phyloP scores from a whole-genome alignment of 2,329 filamentous ascomycete genomes.

The Talaromyces atroroseus region DNA sequence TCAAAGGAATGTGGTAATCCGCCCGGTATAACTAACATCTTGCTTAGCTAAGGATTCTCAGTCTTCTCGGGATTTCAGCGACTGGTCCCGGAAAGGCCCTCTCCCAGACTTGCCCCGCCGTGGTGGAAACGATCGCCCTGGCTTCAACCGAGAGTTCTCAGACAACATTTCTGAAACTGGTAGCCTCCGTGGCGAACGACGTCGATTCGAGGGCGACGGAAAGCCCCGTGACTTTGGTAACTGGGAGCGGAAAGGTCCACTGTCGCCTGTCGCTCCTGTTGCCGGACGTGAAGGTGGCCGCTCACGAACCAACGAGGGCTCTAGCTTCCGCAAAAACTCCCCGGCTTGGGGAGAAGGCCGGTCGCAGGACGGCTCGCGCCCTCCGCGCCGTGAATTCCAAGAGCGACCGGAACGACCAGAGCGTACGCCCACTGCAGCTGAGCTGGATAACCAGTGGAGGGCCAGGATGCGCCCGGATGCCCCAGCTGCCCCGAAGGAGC shows the following conservation, averaged over 20 bases:
- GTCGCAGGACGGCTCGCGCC: slow-evolving; percentile 70
- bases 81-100: slow-evolving; percentile 92
- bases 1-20: neutral
- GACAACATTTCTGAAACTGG: slow-evolving; percentile 51
- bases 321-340: slow-evolving; percentile 59
- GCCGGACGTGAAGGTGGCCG: slow-evolving; percentile 54
- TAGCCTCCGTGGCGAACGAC: slow-evolving; percentile 61
- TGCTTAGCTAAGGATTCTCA: slow-evolving; percentile 74
- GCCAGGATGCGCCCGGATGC: slow-evolving; percentile 84
- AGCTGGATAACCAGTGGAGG: slow-evolving; percentile 91
- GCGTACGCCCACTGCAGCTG: slow-evolving; percentile 74
- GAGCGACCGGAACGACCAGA: slow-evolving; percentile 35
- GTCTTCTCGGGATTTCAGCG: slow-evolving; percentile 66
- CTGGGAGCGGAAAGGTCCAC: slow-evolving; percentile 92
- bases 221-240: slow-evolving; percentile 76
- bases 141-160: slow-evolving; percentile 49
- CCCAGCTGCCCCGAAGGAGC: slow-evolving; percentile 52
- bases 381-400: slow-evolving; percentile 67
- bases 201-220: slow-evolving; percentile 66
- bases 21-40: slow-evolving; percentile 29
- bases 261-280: slow-evolving; percentile 61
- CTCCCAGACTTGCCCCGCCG: slow-evolving; percentile 67
- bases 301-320: slow-evolving; percentile 55
- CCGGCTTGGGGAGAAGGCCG: slow-evolving; percentile 68
- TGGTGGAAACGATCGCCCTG: slow-evolving; percentile 48